Evolutionary conservation across 805 yeast genomes (phyloP).

Genomic region (Starmerella sp.): DNA sequence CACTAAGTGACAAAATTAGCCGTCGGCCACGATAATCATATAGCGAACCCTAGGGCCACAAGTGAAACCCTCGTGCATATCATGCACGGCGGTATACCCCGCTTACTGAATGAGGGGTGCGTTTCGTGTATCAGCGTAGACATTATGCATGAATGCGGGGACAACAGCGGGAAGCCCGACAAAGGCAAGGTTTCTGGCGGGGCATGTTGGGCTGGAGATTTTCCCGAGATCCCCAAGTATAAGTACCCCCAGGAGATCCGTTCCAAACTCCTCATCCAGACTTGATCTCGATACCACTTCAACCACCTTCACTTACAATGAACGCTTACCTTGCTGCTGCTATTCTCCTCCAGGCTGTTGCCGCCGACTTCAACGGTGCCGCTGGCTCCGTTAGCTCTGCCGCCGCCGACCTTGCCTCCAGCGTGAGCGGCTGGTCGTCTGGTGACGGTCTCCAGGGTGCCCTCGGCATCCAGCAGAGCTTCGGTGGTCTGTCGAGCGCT

Average conservation of each 20-base stretch:
- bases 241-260: not conserved
- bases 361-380: constrained; percentile 17
- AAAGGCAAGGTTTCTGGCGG: constrained; percentile 5
- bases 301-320: constrained; percentile 9
- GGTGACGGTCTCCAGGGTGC: constrained; percentile 26
- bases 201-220: not conserved
- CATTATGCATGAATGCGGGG: constrained; percentile 3
- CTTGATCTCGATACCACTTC: not conserved
- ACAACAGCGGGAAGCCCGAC: not conserved
- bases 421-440: constrained; percentile 14
- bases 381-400: constrained; percentile 6
- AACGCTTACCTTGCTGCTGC: constrained; percentile 20
- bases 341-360: constrained; percentile 16
- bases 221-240: constrained; percentile 5
- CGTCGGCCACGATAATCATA: not conserved
- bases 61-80: not conserved
- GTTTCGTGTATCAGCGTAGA: not conserved
- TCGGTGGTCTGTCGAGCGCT: constrained; percentile 19
- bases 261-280: not conserved
- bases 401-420: constrained; percentile 13
- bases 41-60: not conserved
- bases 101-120: constrained; percentile 4
- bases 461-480: constrained; percentile 24
- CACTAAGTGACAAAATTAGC: not conserved
- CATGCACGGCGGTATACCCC: constrained; percentile 1